Evolutionary conservation across 345 rosid species (phyloP).

Genomic region (Acer saccharum): DNA sequence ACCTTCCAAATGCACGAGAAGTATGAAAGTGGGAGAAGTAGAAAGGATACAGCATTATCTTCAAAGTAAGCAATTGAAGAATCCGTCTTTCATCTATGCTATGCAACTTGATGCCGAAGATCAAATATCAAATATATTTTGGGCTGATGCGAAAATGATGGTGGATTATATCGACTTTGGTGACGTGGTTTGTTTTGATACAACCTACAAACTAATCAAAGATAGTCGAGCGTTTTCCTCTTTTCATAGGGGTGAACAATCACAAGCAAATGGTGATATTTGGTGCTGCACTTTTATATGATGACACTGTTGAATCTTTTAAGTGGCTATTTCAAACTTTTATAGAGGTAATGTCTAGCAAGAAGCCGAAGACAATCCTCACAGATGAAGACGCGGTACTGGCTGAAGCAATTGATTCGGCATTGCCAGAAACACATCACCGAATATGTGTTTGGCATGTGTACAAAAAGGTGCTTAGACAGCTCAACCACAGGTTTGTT

Average conservation of each 20-base stretch:
- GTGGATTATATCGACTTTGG: slow-evolving; percentile 38
- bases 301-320: slow-evolving; percentile 37
- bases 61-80: slow-evolving; percentile 32
- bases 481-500: slow-evolving; percentile 28
- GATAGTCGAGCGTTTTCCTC: slow-evolving; percentile 27
- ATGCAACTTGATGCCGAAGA: slow-evolving; percentile 40
- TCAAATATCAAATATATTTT: slow-evolving; percentile 35
- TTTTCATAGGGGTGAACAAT: slow-evolving; percentile 43
- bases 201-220: slow-evolving; percentile 27
- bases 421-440: slow-evolving; percentile 26
- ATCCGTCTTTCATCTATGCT: slow-evolving; percentile 33
- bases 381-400: slow-evolving; percentile 34
- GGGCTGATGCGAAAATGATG: slow-evolving; percentile 37
- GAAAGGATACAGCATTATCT: slow-evolving; percentile 34
- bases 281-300: slow-evolving; percentile 37
- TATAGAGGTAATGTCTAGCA: slow-evolving; percentile 32
- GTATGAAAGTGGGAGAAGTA: slow-evolving; percentile 32
- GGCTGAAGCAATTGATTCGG: slow-evolving; percentile 23
- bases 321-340: slow-evolving; percentile 41
- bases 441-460: slow-evolving; percentile 41
- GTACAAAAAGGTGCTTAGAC: slow-evolving; percentile 32
- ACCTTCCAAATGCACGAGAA: slow-evolving; percentile 26
- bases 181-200: slow-evolving; percentile 39
- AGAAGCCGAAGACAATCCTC: slow-evolving; percentile 33
- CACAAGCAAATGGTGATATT: slow-evolving; percentile 40